Percentiles rank a stretch among this genome's conserved stretches.
These are phyloP conservation scores for Pleodorina starrii DNA, from an alignment of 139 green algal species.

Conservation along the genomic window DNA sequence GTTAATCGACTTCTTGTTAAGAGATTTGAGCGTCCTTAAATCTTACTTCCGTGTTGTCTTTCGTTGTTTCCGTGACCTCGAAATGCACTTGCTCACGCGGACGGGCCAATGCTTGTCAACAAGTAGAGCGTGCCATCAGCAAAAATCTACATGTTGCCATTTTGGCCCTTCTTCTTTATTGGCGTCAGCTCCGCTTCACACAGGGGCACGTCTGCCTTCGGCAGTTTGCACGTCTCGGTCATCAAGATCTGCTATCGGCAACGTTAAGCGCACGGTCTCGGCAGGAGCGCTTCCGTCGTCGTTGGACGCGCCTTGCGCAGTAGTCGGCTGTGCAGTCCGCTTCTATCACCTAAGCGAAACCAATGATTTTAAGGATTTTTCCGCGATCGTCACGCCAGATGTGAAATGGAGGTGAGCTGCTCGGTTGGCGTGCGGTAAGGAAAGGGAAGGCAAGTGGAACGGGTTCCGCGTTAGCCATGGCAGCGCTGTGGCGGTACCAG, in stretches of 20 bases:
- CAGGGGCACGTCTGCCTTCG: neutral
- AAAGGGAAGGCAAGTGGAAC: too few relatives aligned
- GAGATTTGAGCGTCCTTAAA: too few relatives aligned
- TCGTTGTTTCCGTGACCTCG: conserved; percentile 6
- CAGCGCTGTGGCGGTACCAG: too few relatives aligned
- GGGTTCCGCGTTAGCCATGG: too few relatives aligned
- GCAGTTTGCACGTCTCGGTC: neutral
- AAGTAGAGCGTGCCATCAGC: neutral
- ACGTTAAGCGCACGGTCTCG: neutral
- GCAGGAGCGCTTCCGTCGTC: neutral
- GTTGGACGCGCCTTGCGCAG: neutral
- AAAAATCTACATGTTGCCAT: neutral
- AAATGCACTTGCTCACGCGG: conserved; percentile 10
- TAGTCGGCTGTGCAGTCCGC: neutral
- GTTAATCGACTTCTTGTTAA: too few relatives aligned
- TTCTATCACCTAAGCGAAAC: conserved; percentile 47
- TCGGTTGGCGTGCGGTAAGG: too few relatives aligned
- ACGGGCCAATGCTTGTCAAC: neutral
- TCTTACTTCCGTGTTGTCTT: too few relatives aligned
- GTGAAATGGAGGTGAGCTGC: conserved; percentile 43
- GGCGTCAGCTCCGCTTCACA: neutral
- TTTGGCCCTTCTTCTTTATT: neutral
- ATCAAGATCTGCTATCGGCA: neutral
- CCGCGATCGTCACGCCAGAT: conserved; percentile 18
- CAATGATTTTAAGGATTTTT: conserved; percentile 20